These are phyloP conservation scores for Datura wrightii DNA, from an alignment of 257 asterid genomes.

Conservation along the genomic window DNA sequence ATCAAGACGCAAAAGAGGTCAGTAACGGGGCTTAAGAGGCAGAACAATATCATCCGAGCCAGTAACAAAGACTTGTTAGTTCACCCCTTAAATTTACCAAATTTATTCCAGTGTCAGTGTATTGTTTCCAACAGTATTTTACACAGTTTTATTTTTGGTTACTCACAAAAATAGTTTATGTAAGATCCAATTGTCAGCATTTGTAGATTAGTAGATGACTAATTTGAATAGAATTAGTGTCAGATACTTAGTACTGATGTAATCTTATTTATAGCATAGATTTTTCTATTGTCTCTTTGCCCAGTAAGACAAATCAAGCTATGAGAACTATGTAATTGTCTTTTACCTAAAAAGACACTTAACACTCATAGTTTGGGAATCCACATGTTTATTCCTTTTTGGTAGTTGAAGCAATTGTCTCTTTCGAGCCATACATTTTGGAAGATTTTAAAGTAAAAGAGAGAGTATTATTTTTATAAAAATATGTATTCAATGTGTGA, in stretches of 20 bases:
- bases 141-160: neutral
- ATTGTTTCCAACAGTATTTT: neutral
- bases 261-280: neutral
- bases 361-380: neutral
- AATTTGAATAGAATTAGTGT: neutral
- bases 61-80: neutral
- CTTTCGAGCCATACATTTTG: constrained; percentile 10
- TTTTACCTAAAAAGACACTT: neutral
- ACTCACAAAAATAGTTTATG: neutral
- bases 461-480: neutral
- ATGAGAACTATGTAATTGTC: neutral
- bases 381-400: neutral
- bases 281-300: neutral
- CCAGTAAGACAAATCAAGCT: neutral
- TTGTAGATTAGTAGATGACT: neutral
- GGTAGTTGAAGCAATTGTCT: constrained; percentile 19
- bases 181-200: neutral
- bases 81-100: neutral
- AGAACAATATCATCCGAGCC: neutral
- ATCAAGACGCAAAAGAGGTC: neutral
- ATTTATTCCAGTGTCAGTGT: neutral
- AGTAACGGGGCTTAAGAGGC: neutral
- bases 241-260: too few relatives aligned
- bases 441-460: neutral
- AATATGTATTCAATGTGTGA: neutral